Evolutionary conservation across 805 yeast genomes (phyloP).

Genomic region (Grigorovia yakushimaensis): DNA sequence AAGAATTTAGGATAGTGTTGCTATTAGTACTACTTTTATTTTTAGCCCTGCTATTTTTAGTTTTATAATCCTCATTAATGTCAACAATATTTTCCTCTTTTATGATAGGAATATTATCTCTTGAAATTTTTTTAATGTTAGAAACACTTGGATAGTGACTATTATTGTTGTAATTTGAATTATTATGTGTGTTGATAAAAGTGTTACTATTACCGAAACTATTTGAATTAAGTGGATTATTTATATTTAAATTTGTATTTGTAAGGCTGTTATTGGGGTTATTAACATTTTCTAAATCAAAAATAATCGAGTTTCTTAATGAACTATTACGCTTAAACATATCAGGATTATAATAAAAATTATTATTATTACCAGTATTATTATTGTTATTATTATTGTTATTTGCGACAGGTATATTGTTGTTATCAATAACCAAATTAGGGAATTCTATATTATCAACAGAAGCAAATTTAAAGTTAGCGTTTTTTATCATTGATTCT

Average conservation of each 20-base stretch:
- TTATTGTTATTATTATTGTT: conserved; percentile 2
- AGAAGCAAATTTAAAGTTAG: neutral
- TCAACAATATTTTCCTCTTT: neutral
- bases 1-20: neutral
- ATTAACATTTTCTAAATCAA: neutral
- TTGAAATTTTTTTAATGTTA: neutral
- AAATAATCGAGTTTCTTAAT: neutral
- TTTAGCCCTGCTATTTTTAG: neutral
- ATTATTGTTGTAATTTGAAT: too few relatives aligned
- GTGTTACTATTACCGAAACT: neutral
- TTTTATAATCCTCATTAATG: neutral
- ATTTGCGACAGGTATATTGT: neutral
- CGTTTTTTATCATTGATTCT: neutral
- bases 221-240: neutral
- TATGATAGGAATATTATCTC: neutral
- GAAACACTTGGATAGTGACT: neutral
- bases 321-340: neutral
- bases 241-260: neutral
- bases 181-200: too few relatives aligned
- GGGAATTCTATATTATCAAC: neutral
- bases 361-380: conserved; percentile 3
- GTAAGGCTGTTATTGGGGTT: neutral
- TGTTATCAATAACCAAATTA: neutral
- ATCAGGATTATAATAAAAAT: neutral
- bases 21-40: neutral